Percentiles rank a stretch among this genome's conserved stretches.
Conservation (phyloP, 2,329 filamentous ascomycete species). For the Mycosphaerella sp. region DNA sequence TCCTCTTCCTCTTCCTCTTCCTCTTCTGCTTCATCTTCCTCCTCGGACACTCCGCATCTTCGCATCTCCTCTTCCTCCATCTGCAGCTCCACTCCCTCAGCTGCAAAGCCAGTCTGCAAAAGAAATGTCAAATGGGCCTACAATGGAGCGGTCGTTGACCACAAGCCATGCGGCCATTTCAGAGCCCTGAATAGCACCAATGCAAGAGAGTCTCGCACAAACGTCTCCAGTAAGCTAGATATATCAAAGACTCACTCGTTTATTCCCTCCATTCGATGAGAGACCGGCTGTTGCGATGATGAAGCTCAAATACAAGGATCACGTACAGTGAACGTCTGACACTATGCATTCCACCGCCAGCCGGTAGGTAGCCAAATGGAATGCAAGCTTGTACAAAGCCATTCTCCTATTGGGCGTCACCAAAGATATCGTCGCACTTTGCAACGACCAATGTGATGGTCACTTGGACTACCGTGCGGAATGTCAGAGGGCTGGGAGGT, state of each 20-base stretch:
- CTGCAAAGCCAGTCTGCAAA: no score
- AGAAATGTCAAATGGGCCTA: no score
- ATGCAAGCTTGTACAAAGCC: constrained; percentile 23
- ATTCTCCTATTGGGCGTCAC: constrained; percentile 21
- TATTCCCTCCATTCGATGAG: not conserved
- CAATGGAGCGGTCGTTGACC: no score
- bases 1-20: no score
- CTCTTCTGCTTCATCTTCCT: no score
- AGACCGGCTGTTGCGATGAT: not conserved
- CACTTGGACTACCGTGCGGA: constrained; percentile 24
- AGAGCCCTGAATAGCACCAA: not conserved
- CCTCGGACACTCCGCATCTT: no score
- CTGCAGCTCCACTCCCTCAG: no score
- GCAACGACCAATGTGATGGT: constrained; percentile 17
- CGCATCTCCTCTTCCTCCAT: no score
- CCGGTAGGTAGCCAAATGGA: constrained; percentile 15
- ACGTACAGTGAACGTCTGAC: not conserved
- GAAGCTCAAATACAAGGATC: not conserved
- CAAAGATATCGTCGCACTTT: constrained; percentile 9
- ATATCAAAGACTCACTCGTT: not conserved
- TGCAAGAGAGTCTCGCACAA: not conserved
- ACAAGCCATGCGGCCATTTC: no score
- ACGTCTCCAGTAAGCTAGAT: not conserved
- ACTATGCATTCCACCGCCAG: constrained; percentile 17
- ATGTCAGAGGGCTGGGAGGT: constrained; percentile 21